Evolutionary conservation across 2,329 filamentous ascomycete species (phyloP), one percentile per base, ranked within the genome.

Genomic region (Blumeriella jaapii): DNA sequence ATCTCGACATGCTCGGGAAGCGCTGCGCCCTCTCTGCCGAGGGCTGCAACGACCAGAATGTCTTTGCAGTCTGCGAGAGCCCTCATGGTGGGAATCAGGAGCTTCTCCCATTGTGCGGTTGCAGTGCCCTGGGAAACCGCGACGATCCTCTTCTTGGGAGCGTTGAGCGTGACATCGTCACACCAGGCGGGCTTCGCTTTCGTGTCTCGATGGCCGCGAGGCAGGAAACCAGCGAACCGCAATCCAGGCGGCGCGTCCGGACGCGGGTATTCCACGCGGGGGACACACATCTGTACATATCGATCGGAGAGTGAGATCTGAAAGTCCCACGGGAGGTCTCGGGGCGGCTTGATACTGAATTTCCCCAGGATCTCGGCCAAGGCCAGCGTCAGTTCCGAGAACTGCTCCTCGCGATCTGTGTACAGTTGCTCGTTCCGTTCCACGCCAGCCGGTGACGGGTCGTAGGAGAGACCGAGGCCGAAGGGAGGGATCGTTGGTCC

Each of bases 111-210:
- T 18, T 55, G 33, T 11, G 45, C 38, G 5, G 45, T 48, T 1
- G 59, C 37, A 4, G 57, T 59, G 1, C 60, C 59, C 37, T 60
- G 58, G 11, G 50, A 58, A 5, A 61, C 56, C 19, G 54, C 49
- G 4, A 61, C 45, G 10, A 61, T 51, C 12, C 54, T 54, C 36
- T 56, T 56, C 31, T 58, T 60, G 34, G 60, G 61, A 15, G 57
- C 48, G 26, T 61, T 58, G 14, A 48, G 34, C 6, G 55, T 44
- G 10, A 71, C 53, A 3, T 62, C 59, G 2, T 53, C 35, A 63
- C 64, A 71, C 61, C 64, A 71, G 5, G 45, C 17, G 1, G 68
- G 67, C 25, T 54, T 57, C 1, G 30, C 35, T 1, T 57, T 45
- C 7, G 47, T 28, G 18, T 54, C 47, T 34, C 56, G 11, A 2